Evolutionary conservation across 164 flowering plant species (phyloP).

Genomic region (Vitis cinerea): DNA sequence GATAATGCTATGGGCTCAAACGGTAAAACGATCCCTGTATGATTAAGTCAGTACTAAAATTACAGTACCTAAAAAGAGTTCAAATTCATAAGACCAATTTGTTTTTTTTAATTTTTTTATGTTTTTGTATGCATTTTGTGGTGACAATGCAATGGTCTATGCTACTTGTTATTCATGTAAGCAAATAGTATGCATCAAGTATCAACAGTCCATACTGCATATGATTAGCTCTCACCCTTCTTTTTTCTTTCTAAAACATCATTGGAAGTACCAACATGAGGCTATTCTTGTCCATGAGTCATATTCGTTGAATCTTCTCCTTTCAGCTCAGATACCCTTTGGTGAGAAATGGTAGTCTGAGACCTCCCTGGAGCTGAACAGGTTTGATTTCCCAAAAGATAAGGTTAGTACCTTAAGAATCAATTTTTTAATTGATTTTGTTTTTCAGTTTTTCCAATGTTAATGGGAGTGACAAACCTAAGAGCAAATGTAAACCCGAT

Average conservation of each 20-base stretch:
- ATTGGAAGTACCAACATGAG: not conserved
- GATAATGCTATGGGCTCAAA: constrained; percentile 36
- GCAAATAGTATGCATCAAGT: not conserved
- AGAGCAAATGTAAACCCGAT: constrained; percentile 28
- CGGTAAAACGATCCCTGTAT: constrained; percentile 29
- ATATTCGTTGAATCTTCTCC: not conserved
- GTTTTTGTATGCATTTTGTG: too few relatives aligned
- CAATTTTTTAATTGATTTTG: not conserved
- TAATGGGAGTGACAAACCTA: constrained; percentile 11
- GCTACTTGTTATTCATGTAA: not conserved
- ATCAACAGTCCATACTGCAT: too few relatives aligned
- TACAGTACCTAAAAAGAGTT: not conserved
- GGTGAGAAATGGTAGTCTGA: constrained; percentile 18
- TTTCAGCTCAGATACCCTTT: constrained; percentile 16
- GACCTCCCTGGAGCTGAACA: constrained; percentile 31
- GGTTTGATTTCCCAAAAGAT: not conserved
- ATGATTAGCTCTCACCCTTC: constrained; percentile 9
- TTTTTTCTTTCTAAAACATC: not conserved
- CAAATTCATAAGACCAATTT: too few relatives aligned
- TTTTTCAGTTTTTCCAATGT: not conserved
- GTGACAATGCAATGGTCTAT: not conserved
- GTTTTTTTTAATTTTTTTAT: too few relatives aligned
- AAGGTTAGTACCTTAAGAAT: not conserved
- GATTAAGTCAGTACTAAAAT: not conserved
- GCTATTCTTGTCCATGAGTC: not conserved